Base-by-base conservation (phyloP, 805 yeast species). In the Blastobotrys attinorum region DNA sequence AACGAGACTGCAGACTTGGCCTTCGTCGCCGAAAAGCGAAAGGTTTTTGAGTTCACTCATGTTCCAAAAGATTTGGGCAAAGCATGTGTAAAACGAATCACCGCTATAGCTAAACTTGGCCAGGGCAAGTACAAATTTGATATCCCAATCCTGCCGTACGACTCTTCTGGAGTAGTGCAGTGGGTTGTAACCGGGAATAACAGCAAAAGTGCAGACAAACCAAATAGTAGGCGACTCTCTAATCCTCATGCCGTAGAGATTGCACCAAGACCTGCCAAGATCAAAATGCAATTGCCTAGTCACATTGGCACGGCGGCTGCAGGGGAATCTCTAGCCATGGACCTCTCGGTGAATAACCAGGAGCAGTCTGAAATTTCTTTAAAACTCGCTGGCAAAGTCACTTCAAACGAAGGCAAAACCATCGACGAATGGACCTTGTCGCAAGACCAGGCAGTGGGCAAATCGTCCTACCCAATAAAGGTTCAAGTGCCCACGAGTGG, bases 231-330 rank as follows among this genome's bases (percentile, higher is more conserved):
- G 11, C 29, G 29, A 13, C 17, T 32, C 20, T 20, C 15, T 6
- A 22, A 22, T 37, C 39, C 39, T 5, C 31, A n/a, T 20, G 33
- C 16, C 18, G 47, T 40, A 2, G 32, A 31, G 22, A 40, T 42
- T 8, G 27, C 38, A 3, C 61, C 64, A 5, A 52, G 67, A 13
- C 66, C 66, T 0, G 58, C 65, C n/a, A 40, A 48, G 35, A 32
- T 61, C 5, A 47, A 47, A 17, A 33, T 55, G 20, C 22, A 31
- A 2, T 47, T 50, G 18, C 43, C 43, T 4, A 51, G 53, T 4
- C 16, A n/a, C n/a, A 23, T 34, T 22, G 15, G 45, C 1, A 40
- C 48, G 1, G 60, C 52, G 2, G 51, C 56, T 4, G 47, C 54
- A 3, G 62, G 58, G 2, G 67, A 62, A 37, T 33, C 35, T 15